A percentile compares a stretch with the other conserved stretches of the same genome.
These are phyloP conservation scores for Plenodomus tracheiphilus DNA, from an alignment of 2,329 filamentous ascomycete species.

Conservation along the genomic window DNA sequence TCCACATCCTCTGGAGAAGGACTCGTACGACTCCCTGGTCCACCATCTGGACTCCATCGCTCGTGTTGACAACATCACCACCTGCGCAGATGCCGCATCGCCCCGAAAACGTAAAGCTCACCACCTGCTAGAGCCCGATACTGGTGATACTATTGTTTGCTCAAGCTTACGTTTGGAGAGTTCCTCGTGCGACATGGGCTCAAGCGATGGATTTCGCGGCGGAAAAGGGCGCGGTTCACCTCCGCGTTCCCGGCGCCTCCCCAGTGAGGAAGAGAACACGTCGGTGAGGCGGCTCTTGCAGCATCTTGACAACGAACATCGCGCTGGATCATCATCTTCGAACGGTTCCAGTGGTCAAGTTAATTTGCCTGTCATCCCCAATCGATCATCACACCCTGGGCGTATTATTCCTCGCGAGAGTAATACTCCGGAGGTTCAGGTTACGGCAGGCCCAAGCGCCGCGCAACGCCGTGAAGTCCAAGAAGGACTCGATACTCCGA, in stretches of 20 bases:
- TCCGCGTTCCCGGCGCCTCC: too few relatives aligned
- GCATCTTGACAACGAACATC: too few relatives aligned
- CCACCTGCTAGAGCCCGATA: neutral
- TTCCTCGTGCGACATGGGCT: neutral
- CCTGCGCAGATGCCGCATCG: neutral
- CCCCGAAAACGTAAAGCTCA: neutral
- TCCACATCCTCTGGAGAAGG: neutral
- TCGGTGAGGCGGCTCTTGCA: too few relatives aligned
- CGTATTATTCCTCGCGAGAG: too few relatives aligned
- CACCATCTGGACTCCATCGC: neutral
- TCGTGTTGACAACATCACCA: neutral
- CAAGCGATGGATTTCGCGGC: neutral
- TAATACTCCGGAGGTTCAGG: too few relatives aligned
- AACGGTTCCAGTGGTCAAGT: too few relatives aligned
- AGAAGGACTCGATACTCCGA: too few relatives aligned
- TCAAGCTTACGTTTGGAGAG: neutral
- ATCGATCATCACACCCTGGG: too few relatives aligned
- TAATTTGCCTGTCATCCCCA: too few relatives aligned
- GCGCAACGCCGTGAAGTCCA: too few relatives aligned
- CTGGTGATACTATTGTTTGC: neutral
- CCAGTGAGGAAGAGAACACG: too few relatives aligned
- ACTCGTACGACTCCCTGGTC: neutral
- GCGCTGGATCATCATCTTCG: too few relatives aligned
- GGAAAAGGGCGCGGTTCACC: neutral
- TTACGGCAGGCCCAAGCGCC: neutral